Conservation (phyloP, 345 rosid species). For the sweet orange (Citrus sinensis) region DVS_A1.0 CM039165.1:34214001-34214500, state of each 20-base stretch:
- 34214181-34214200: background rate
- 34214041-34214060: background rate
- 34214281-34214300: slow-evolving; percentile 55
- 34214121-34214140: background rate
- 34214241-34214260: slow-evolving; percentile 76
- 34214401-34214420: slow-evolving; percentile 85
- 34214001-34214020: background rate
- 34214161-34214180: background rate
- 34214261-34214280: slow-evolving; percentile 67
- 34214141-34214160: background rate
- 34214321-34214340: background rate
- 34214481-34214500: slow-evolving; percentile 53
- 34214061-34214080: background rate
- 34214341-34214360: background rate
- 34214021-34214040: background rate
- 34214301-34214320: background rate
- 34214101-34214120: background rate
- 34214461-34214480: slow-evolving; percentile 69
- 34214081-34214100: background rate
- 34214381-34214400: slow-evolving; percentile 82
- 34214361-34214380: slow-evolving; percentile 70
- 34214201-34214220: slow-evolving; percentile 3
- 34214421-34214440: slow-evolving; percentile 81
- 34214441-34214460: slow-evolving; percentile 94
- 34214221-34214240: slow-evolving; percentile 64